These are phyloP conservation scores for Byssochlamys sp. DNA, from an alignment of 2,329 filamentous ascomycete species.

Conservation along the genomic window DNA sequence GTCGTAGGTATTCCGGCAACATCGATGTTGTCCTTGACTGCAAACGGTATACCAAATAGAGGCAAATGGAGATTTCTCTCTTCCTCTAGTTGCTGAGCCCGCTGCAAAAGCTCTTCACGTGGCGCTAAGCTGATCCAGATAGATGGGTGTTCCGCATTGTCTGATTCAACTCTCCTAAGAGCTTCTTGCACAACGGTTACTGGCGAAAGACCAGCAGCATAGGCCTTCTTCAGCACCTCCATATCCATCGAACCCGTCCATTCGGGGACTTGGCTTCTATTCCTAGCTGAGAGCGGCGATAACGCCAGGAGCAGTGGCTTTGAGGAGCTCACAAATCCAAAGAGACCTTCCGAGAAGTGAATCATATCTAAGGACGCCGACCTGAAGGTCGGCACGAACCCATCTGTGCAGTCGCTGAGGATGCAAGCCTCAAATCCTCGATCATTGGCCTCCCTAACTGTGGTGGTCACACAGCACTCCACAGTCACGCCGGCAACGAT, in stretches of 20 bases:
- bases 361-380: constrained; percentile 27
- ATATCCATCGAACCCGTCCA: constrained; percentile 1
- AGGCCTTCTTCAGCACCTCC: constrained; percentile 7
- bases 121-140: neutral
- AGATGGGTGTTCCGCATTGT: constrained; percentile 1
- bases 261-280: neutral
- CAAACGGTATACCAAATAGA: constrained; percentile 42
- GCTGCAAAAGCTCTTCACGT: neutral
- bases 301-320: neutral
- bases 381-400: constrained; percentile 25
- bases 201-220: constrained; percentile 31
- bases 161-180: constrained; percentile 1
- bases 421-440: constrained; percentile 53
- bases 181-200: constrained; percentile 32
- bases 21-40: constrained; percentile 42
- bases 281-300: neutral
- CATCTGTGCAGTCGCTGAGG: constrained; percentile 35
- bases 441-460: constrained; percentile 49
- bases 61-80: constrained; percentile 20
- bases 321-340: constrained; percentile 21
- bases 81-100: neutral
- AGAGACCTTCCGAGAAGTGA: constrained; percentile 26
- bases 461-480: constrained; percentile 50
- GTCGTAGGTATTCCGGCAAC: constrained; percentile 37
- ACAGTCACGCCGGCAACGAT: constrained; percentile 51